Base-by-base conservation (phyloP, 164 flowering plant genomes). In the Annona squamosa region DNA sequence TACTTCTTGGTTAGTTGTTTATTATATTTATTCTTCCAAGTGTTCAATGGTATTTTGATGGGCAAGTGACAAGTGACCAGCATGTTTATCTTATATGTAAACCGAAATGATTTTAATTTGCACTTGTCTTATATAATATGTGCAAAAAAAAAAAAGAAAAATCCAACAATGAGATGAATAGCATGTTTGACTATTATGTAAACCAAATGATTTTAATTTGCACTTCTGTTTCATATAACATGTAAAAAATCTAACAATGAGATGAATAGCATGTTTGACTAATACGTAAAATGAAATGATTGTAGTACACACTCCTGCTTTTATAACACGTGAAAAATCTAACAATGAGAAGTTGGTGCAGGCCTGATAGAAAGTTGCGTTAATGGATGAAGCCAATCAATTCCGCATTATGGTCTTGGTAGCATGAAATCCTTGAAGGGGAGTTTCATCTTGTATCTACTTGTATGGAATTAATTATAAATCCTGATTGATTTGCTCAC, bases 361-460 rank as follows among this genome's bases (percentile, higher is more conserved):
- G 87, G 86, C 80, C 43, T 81, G 79, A 70, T 79, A 77, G 41
- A 74, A 77, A 57, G 44, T 45, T 67, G 68, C 65, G 6, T 19
- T 75, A 6, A 56, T 72, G 75, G 86, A 77, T 42, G 85, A 79
- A 45, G 84, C 80, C 17, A 68, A 78, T 4, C 83, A 80, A 13
- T 77, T 69, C 64, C 68, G 69, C 67, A 44, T 68, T 81, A 67
- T 72, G 69, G 81, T 66, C 17, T 13, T 43, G 17, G n/a, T 5
- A 4, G 52, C 73, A 52, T 47, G 65, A 26, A 9, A 61, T 65
- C 66, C 76, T 52, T 52, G 63, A 46, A 26, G 37, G 37, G 67
- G 61, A 71, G 66, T 71, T 74, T 74, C 45, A 37, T 74, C 74
- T 37, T 79, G 82, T 74, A 77, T 67, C 64, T 42, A 67, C 79